phyloP scores from a whole-genome alignment of 129 eudicot species.

The Erigeron canadensis region DNA sequence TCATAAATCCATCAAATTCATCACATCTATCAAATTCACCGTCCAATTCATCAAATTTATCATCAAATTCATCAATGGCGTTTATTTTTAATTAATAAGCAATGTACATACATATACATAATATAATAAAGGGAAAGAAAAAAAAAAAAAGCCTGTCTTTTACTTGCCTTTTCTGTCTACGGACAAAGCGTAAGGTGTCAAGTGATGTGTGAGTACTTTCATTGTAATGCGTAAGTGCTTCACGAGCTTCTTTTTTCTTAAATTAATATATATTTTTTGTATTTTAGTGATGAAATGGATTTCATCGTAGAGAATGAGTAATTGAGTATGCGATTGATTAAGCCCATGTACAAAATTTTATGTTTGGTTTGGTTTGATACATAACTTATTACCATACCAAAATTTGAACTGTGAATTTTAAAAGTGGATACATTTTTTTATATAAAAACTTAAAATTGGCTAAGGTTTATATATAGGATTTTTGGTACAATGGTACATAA shows the following conservation, averaged over 20 bases:
- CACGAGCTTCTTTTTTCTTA: not conserved
- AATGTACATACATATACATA: not conserved
- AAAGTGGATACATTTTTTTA: no score
- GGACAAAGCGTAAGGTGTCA: slow-evolving; percentile 20
- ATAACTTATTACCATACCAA: not conserved
- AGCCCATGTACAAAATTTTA: not conserved
- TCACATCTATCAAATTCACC: no score
- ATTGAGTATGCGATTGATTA: slow-evolving; percentile 21
- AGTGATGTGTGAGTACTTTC: slow-evolving; percentile 26
- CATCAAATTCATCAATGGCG: no score
- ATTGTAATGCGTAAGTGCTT: slow-evolving; percentile 23
- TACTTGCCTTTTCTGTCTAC: slow-evolving; percentile 3
- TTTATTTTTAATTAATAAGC: no score
- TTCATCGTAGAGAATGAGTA: slow-evolving; percentile 34
- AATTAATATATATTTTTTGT: not conserved
- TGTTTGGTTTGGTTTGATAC: not conserved
- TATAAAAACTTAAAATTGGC: no score
- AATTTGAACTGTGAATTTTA: no score
- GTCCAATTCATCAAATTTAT: no score
- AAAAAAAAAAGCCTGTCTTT: not conserved
- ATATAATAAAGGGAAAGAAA: not conserved
- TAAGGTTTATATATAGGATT: no score
- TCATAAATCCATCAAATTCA: no score
- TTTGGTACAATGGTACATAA: no score
- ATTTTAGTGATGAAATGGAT: slow-evolving; percentile 28